Evolutionary conservation across 257 asterid species (phyloP).

Genomic region (Solanum clarkiae): DNA sequence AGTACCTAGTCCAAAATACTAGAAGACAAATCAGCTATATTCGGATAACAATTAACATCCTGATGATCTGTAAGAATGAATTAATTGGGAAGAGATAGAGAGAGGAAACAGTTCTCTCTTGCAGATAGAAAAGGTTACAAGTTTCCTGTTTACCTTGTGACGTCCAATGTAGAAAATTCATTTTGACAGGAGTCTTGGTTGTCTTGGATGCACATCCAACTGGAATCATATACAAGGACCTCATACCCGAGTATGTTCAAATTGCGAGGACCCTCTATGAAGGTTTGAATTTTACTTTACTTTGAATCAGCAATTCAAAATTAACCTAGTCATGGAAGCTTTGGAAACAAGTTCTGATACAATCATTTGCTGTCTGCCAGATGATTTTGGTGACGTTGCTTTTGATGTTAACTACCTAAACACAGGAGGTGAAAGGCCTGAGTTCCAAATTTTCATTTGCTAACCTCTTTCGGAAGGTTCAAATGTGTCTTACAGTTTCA

Average conservation of each 20-base stretch:
- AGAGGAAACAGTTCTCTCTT: neutral
- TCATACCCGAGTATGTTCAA: conserved; percentile 59
- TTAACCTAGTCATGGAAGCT: neutral
- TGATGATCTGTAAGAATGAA: neutral
- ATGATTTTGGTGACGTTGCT: conserved; percentile 74
- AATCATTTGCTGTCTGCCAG: conserved; percentile 20
- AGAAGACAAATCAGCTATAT: neutral
- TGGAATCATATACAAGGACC: conserved; percentile 75
- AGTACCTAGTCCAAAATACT: neutral
- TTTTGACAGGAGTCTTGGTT: conserved; percentile 67
- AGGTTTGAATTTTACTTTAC: conserved; percentile 25
- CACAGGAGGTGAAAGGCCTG: conserved; percentile 43
- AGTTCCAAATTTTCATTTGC: conserved; percentile 63
- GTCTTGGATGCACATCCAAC: conserved; percentile 82
- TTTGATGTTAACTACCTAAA: conserved; percentile 82
- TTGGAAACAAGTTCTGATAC: neutral
- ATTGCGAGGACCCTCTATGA: conserved; percentile 77
- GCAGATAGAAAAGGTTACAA: neutral
- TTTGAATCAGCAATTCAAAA: neutral
- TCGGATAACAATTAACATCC: neutral
- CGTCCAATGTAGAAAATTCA: neutral
- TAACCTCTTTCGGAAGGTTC: conserved; percentile 26
- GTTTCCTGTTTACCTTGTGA: neutral
- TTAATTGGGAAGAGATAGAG: neutral
- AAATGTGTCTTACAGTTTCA: neutral